These are phyloP conservation scores for Cudoniella acicularis DNA, from an alignment of 495 filamentous ascomycete species.

Conservation along the genomic window DNA sequence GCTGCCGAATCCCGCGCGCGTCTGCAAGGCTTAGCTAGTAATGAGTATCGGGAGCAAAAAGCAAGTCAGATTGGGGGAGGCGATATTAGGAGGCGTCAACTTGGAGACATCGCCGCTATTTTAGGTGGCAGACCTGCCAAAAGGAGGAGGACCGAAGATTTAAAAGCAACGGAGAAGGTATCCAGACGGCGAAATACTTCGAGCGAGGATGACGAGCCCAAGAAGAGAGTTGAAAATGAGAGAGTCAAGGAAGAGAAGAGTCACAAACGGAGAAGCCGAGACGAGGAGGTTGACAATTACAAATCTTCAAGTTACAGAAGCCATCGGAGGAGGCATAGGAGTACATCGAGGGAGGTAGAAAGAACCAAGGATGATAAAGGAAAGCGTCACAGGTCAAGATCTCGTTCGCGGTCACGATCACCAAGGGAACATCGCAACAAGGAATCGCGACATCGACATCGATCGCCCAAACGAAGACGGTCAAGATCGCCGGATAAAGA, in stretches of 20 bases:
- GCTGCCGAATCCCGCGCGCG: slow-evolving; percentile 51
- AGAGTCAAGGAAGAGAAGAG: slow-evolving; percentile 8
- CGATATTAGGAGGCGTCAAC: slow-evolving; percentile 46
- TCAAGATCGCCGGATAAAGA: slow-evolving; percentile 14
- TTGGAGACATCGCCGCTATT: slow-evolving; percentile 51
- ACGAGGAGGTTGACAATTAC: no score
- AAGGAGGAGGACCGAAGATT: slow-evolving; percentile 24
- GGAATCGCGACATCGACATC: slow-evolving; percentile 29
- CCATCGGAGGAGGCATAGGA: slow-evolving; percentile 12
- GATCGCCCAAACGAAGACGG: slow-evolving; percentile 23
- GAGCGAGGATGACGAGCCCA: slow-evolving; percentile 13
- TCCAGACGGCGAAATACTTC: slow-evolving; percentile 22
- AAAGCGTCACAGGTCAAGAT: slow-evolving; percentile 20
- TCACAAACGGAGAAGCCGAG: no score
- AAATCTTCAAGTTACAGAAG: no score
- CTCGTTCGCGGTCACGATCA: slow-evolving; percentile 31
- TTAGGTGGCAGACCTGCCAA: slow-evolving; percentile 39
- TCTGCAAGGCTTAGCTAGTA: slow-evolving; percentile 40
- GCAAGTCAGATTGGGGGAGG: slow-evolving; percentile 30
- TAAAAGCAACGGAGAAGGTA: slow-evolving; percentile 15
- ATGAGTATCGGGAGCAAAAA: slow-evolving; percentile 28
- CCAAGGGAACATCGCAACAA: slow-evolving; percentile 15
- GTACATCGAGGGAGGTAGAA: slow-evolving; percentile 7
- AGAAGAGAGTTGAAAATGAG: slow-evolving; percentile 17
- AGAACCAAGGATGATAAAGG: slow-evolving; percentile 10